phyloP scores from a whole-genome alignment of 441 rosid species.

The Corymbia calophylla region DNA sequence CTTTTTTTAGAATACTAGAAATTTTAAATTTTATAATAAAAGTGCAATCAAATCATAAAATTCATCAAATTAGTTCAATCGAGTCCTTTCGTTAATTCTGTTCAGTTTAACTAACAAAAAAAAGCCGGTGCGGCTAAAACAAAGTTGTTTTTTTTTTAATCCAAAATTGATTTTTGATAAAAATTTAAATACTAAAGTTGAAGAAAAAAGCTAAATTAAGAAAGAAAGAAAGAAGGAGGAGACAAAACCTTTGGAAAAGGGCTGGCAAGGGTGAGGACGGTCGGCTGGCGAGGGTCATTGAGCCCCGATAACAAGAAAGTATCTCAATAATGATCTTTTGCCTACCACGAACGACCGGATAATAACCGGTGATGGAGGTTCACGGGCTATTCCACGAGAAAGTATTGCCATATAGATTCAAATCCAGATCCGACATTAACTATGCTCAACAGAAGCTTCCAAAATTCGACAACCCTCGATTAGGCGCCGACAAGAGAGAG shows the following conservation, averaged over 20 bases:
- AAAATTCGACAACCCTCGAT: not conserved
- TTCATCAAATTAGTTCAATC: too few relatives aligned
- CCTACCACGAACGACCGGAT: not conserved
- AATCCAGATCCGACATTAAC: not conserved
- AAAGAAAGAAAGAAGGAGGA: not conserved
- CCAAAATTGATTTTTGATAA: not conserved
- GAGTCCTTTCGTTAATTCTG: too few relatives aligned
- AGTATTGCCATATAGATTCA: not conserved
- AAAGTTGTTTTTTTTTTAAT: too few relatives aligned
- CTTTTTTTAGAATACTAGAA: not conserved
- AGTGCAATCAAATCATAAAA: fast-evolving
- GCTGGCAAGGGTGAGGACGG: not conserved
- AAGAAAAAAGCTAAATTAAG: too few relatives aligned
- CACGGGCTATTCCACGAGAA: not conserved
- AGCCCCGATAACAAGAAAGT: not conserved
- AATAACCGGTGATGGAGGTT: not conserved
- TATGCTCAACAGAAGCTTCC: not conserved
- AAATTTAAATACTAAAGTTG: too few relatives aligned
- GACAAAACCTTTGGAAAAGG: not conserved
- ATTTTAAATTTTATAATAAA: too few relatives aligned
- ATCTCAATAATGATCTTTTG: not conserved
- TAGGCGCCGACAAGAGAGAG: not conserved
- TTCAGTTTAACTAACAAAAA: too few relatives aligned
- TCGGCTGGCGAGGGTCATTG: not conserved
- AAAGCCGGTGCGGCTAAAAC: too few relatives aligned